Base-by-base conservation (phyloP, 2,329 filamentous ascomycete species). In the Metarhizium rileyi region DNA sequence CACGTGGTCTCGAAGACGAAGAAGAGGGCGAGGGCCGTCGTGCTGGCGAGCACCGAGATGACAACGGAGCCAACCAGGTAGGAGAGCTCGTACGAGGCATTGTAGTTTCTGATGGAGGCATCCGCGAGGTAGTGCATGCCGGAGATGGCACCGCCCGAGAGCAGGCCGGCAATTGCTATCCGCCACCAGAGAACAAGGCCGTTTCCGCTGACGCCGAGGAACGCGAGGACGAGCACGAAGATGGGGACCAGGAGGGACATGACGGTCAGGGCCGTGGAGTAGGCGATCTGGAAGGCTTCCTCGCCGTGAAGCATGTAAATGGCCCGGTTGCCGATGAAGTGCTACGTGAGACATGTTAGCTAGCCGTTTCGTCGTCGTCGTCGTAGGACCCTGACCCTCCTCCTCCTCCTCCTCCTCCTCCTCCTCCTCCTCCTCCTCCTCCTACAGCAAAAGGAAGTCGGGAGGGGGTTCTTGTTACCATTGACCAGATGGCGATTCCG, bases 121-220 rank as follows among this genome's bases (percentile, higher is more conserved):
- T 93, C 88, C 18, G 87, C 87, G 18, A 91, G 71, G 59, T 91
- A 93, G 64, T 93, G 86, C 87, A 93, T 91, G 35, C 84, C 85
- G 51, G 84, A 87, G 46, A 91, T 83, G 28, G 86, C 83, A 2
- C 81, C 72, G n/a, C 88, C 88, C 1, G 85, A 83, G 38, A 90
- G 71, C 1, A 79, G 61, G 3, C 87, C 87, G 9, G 84, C 83
- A 5, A 80, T 59, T 4, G 74, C 60, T 14, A 86, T 74, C 20
- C 81, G 76, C 63, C 75, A 66, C 65, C 77, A 76, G 25, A 73
- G 75, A 12, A 83, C 72, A 26, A 63, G 70, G 52, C 77, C 76
- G 57, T 75, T 75, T 25, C 75, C 73, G 16, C 79, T 86, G 46
- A 85, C 80, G 30, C 81, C 75, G 51, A 84, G 76, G 59, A 94